Percentiles rank a stretch among this genome's conserved stretches.
Evolutionary conservation across 176 grass and related monocot species (phyloP).

Genomic region (Hordeum marinum): DNA sequence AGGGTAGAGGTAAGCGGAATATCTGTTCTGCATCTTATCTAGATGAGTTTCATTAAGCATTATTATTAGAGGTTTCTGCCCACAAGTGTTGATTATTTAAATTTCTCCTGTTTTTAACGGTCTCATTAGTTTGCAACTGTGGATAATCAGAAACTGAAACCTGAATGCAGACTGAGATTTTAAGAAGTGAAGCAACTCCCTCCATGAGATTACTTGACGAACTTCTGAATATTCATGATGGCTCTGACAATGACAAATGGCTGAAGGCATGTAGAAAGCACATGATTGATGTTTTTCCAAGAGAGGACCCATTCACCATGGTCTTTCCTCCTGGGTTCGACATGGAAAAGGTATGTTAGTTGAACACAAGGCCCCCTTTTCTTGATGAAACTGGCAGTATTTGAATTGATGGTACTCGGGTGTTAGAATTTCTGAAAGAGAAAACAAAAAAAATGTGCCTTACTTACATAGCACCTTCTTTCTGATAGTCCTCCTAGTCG

Average conservation of each 20-base stretch:
- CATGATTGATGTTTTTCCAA: slow-evolving; percentile 70
- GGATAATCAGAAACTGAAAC: slow-evolving; percentile 17
- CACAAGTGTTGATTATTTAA: neutral
- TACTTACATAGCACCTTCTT: neutral
- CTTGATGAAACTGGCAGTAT: neutral
- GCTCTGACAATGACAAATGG: slow-evolving; percentile 71
- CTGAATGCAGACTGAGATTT: slow-evolving; percentile 70
- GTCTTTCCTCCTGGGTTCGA: slow-evolving; percentile 69
- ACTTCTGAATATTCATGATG: slow-evolving; percentile 86
- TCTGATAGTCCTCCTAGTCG: neutral
- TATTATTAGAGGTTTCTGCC: neutral
- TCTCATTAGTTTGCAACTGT: neutral
- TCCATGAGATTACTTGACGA: slow-evolving; percentile 88
- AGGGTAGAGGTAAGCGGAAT: slow-evolving; percentile 56
- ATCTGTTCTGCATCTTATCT: neutral
- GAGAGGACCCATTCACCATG: slow-evolving; percentile 83
- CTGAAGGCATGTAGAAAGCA: slow-evolving; percentile 80
- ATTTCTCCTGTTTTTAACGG: neutral
- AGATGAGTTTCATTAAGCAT: neutral
- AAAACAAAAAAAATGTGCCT: neutral
- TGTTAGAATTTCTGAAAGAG: neutral
- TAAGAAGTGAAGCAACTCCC: slow-evolving; percentile 86
- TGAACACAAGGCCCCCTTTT: slow-evolving; percentile 6
- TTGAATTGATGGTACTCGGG: neutral
- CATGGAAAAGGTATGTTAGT: slow-evolving; percentile 67